Percentiles rank a stretch among this genome's conserved stretches.
phyloP scores from a whole-genome alignment of 2,329 filamentous ascomycete genomes.

The Aureobasidium sp. region DNA sequence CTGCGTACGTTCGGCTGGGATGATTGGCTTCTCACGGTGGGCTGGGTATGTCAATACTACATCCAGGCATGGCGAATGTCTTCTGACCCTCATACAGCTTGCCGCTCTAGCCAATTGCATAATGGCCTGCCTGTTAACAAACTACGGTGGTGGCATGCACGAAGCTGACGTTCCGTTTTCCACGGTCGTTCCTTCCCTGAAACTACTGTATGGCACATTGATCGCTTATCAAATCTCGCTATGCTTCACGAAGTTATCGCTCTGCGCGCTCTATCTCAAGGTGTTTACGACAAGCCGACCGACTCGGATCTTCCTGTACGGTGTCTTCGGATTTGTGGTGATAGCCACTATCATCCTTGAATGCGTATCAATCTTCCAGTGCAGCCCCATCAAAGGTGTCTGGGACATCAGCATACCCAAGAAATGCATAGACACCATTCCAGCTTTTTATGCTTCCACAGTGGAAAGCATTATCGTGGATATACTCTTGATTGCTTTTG shows the following conservation, averaged over 20 bases:
- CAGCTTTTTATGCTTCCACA: slow-evolving; percentile 8
- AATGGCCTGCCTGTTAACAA: slow-evolving; percentile 5
- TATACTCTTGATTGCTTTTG: slow-evolving; percentile 5
- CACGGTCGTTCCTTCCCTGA: background rate
- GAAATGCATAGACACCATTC: slow-evolving; percentile 9
- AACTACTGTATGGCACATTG: slow-evolving; percentile 2
- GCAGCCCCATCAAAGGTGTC: slow-evolving; percentile 2
- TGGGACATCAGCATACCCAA: slow-evolving; percentile 1
- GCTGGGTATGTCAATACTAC: background rate
- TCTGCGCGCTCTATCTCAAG: slow-evolving; percentile 9
- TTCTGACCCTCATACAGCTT: background rate
- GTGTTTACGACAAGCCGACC: slow-evolving; percentile 5
- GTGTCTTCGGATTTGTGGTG: background rate
- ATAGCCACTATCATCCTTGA: background rate
- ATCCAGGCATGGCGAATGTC: background rate
- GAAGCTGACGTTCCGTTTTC: background rate
- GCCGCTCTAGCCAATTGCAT: slow-evolving; percentile 9
- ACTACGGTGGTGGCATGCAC: slow-evolving; percentile 7
- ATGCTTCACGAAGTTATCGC: slow-evolving; percentile 10
- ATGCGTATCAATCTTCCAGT: slow-evolving; percentile 11
- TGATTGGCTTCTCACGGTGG: slow-evolving; percentile 1
- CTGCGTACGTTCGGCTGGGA: slow-evolving; percentile 2
- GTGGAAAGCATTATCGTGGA: slow-evolving; percentile 2
- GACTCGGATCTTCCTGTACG: background rate
- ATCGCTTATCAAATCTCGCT: slow-evolving; percentile 7